phyloP scores from a whole-genome alignment of 2,329 filamentous ascomycete species.

The Fusarium sp. region DNA sequence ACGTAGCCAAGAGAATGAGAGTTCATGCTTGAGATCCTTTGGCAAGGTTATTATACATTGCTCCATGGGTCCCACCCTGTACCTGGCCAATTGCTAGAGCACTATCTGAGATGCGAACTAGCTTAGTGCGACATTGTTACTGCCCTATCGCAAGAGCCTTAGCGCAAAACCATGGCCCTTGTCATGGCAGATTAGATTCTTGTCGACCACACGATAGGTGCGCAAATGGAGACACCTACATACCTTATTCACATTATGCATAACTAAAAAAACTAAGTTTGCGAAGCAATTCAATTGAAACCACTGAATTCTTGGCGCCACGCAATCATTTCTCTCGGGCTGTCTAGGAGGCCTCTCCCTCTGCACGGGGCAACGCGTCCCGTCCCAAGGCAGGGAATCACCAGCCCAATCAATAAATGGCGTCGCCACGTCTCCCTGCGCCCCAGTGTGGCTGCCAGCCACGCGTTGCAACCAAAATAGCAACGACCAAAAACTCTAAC shows the following conservation, averaged over 20 bases:
- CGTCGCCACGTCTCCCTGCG: constrained; percentile 1
- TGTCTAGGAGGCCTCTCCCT: neutral
- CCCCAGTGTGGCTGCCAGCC: constrained; percentile 11
- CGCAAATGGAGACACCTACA: neutral
- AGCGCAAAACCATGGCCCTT: neutral
- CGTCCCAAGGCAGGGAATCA: neutral
- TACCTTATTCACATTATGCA: neutral
- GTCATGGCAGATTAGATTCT: neutral
- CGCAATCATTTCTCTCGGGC: neutral
- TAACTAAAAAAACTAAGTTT: neutral
- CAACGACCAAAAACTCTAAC: neutral
- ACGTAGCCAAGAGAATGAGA: neutral
- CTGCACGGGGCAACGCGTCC: neutral
- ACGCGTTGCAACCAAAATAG: constrained; percentile 26
- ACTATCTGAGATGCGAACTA: neutral
- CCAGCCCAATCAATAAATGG: neutral
- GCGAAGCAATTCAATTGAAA: neutral
- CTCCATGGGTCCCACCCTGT: neutral
- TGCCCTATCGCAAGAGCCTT: neutral
- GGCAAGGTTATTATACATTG: neutral
- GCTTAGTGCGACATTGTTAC: neutral
- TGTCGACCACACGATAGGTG: neutral
- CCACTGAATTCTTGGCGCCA: neutral
- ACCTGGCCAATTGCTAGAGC: neutral
- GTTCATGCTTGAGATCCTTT: too few species aligned